phyloP scores from a whole-genome alignment of 176 grass and related monocot genomes.

The Phoenix dactylifera region DNA sequence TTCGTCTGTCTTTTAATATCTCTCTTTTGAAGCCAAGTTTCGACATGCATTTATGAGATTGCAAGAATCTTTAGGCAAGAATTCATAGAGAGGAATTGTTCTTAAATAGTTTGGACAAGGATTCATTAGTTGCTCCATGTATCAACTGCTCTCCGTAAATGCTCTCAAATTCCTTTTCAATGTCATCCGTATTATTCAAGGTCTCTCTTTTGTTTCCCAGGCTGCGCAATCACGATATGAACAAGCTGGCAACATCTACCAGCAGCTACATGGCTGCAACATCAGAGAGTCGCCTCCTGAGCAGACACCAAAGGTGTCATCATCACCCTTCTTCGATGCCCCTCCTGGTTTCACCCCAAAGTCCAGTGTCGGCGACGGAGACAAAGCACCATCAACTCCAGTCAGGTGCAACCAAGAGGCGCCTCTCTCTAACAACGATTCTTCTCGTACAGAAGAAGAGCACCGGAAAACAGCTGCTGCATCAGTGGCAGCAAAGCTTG shows the following conservation, averaged over 20 bases:
- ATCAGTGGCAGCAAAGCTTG: slow-evolving; percentile 32
- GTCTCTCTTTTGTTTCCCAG: slow-evolving; percentile 19
- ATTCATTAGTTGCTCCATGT: no score
- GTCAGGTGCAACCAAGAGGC: slow-evolving; percentile 23
- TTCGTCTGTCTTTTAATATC: no score
- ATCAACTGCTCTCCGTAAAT: no score
- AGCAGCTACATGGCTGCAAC: slow-evolving; percentile 21
- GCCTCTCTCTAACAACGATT: neutral
- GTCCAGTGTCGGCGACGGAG: slow-evolving; percentile 23
- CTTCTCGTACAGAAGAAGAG: slow-evolving; percentile 1
- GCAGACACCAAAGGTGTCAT: slow-evolving; percentile 10
- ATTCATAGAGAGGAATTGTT: no score
- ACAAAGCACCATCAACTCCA: slow-evolving; percentile 30
- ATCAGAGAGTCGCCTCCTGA: slow-evolving; percentile 20
- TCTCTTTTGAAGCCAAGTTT: no score
- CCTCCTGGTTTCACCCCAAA: slow-evolving; percentile 15
- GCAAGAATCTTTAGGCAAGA: no score
- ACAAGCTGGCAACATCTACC: slow-evolving; percentile 40
- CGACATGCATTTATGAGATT: no score
- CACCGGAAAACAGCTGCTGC: slow-evolving; percentile 25
- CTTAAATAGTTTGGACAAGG: no score
- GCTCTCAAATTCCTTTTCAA: no score
- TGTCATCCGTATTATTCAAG: neutral
- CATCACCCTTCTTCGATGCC: slow-evolving; percentile 11
- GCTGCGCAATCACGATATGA: slow-evolving; percentile 44